Evolutionary conservation across 768 basidiomycete species (phyloP), one percentile per base, ranked within the genome.

Genomic region (Tylopilus felleus): DNA sequence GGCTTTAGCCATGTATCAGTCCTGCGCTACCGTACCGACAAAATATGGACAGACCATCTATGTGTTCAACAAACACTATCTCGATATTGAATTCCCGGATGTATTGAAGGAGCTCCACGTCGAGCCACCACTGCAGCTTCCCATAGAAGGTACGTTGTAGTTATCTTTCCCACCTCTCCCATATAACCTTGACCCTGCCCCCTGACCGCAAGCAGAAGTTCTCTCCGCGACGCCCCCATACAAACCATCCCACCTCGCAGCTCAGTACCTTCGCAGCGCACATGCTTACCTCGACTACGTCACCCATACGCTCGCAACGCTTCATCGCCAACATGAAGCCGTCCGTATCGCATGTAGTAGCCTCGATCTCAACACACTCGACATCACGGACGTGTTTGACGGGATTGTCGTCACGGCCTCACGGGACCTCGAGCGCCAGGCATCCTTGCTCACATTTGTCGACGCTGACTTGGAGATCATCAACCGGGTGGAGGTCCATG

Each of bases 41-140:
- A 14, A 21, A n/a, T 3, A 23, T 36, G 21, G 16, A 39, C 23
- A 82, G 90, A 77, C 82, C 8, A 86, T 93, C 56, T 93, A 82
- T 62, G 87, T 93, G 6, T 93, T 89, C 72, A 93, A 92, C 72
- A 90, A 90, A 63, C 75, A 80, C 62, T 88, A 87, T 62, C 78
- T 93, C 35, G 88, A 90, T 58, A 75, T 82, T 41, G 83, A 86
- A 47, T 51, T 87, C 27, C 80, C 85, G 2, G 79, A 86, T 40
- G 84, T 89, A 23, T 68, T 91, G 16, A 75, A 69, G n/a, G 77
- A 81, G 39, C 77, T 93, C n/a, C 77, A 71, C 16, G 73, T 83
- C 17, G 79, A 84, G 41, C 75, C 88, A 3, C 76, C 77, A 17
- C 62, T 88, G 22, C 86, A 90, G 58, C 83, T 85, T n/a, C 77